Percentiles rank a stretch among this genome's conserved stretches.
Conservation (phyloP, 2,329 filamentous ascomycete species). For the Plenodomus biglobosus region DNA sequence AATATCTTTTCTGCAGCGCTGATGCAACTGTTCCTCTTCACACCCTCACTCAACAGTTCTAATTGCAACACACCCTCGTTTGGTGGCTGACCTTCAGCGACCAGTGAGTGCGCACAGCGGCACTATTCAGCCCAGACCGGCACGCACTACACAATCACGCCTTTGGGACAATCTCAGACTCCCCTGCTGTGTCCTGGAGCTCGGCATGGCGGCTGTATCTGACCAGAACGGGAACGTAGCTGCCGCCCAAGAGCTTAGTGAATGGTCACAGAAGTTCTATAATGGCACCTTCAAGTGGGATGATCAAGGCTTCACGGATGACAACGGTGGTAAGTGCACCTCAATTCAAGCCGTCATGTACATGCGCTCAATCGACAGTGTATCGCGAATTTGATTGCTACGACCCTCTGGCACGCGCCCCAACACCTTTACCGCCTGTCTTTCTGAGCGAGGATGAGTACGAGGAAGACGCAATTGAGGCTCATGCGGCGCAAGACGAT, state of each 20-base stretch:
- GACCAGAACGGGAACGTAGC: background rate
- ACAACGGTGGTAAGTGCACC: slow-evolving; percentile 19
- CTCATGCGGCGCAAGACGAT: background rate
- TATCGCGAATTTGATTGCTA: slow-evolving; percentile 22
- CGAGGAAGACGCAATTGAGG: background rate
- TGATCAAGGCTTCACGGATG: slow-evolving; percentile 30
- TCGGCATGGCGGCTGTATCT: background rate
- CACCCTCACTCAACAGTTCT: background rate
- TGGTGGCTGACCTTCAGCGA: background rate
- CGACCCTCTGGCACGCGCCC: slow-evolving; percentile 18
- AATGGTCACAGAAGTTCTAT: slow-evolving; percentile 34
- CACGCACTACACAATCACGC: background rate
- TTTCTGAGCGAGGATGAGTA: slow-evolving; percentile 7
- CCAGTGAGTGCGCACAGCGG: background rate
- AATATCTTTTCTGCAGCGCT: background rate
- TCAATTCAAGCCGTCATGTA: background rate
- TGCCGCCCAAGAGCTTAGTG: slow-evolving; percentile 11
- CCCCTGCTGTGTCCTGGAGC: too few species aligned
- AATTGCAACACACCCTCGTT: background rate
- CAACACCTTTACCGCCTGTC: slow-evolving; percentile 24
- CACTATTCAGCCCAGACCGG: too few species aligned
- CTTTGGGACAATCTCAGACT: background rate
- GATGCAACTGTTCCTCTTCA: background rate
- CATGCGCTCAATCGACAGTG: slow-evolving; percentile 4
- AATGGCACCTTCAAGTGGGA: slow-evolving; percentile 30